Base-by-base conservation (phyloP, 2,329 filamentous ascomycete species). In the Botrytis pseudocinerea region DNA sequence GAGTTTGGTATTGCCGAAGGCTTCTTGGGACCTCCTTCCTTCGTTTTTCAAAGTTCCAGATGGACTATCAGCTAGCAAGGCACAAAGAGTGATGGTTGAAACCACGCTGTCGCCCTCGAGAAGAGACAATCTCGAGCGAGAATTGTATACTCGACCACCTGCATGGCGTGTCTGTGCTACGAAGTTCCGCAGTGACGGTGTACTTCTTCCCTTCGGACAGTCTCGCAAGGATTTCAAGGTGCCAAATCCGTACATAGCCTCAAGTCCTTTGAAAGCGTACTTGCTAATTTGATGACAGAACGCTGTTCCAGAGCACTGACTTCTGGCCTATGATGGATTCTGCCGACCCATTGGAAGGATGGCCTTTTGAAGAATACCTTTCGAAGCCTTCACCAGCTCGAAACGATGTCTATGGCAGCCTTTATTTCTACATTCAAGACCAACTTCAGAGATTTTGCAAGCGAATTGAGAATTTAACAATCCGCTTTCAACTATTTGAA, bases 191-290 rank as follows among this genome's bases (percentile, higher is more conserved):
- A 46, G 77, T 32, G 79, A 84, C 51, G 84, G 84, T 0, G 74
- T 85, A 4, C 74, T 86, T 2, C 75, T 85, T 7, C 84, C 83
- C 1, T 85, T 83, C 76, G 82, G 82, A 1, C 46, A 72, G 3
- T 80, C 80, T 2, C 73, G 76, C 4, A 48, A 76, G 2, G 76
- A 77, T 0, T 85, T 84, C 73, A 73, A 76, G 7, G 78, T 73
- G 1, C 83, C 83, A 1, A 85, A 85, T 76, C 82, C 83, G 83
- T 84, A 74, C 77, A 82, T 80, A 59, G 0, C 6, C 10, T 12
- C 64, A n/a, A 68, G n/a, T 10, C 38, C 4, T 25, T 35, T 57
- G 54, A 61, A 46, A 12, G 18, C n/a, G 4, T 32, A 20, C 8
- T 32, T 9, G n/a, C 38, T 69, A 44, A 68, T 46, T 20, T 1